These are phyloP conservation scores for Alternaria incomplexa DNA, from an alignment of 2,329 filamentous ascomycete species.

Conservation along the genomic window DNA sequence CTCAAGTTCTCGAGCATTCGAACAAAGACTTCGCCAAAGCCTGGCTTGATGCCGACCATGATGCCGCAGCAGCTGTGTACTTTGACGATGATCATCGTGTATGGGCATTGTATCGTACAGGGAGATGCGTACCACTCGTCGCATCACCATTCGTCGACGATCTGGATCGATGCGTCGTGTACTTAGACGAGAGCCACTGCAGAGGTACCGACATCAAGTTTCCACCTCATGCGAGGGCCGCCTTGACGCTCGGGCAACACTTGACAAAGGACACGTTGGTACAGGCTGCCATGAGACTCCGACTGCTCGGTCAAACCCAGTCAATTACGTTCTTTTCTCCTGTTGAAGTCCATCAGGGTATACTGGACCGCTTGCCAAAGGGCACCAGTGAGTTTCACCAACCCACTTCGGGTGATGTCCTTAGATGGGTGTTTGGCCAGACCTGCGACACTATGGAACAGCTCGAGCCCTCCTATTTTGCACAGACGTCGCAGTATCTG, in stretches of 20 bases:
- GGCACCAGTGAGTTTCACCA: not conserved
- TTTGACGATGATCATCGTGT: constrained; percentile 58
- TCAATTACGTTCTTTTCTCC: constrained; percentile 62
- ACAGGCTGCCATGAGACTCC: constrained; percentile 71
- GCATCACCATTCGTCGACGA: constrained; percentile 62
- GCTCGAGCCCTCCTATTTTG: constrained; percentile 62
- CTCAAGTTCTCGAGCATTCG: constrained; percentile 67
- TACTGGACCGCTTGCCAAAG: constrained; percentile 49
- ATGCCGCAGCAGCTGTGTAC: constrained; percentile 59
- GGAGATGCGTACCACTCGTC: constrained; percentile 53
- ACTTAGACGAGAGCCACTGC: constrained; percentile 67
- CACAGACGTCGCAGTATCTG: constrained; percentile 68
- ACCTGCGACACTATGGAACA: constrained; percentile 67
- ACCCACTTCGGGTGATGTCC: constrained; percentile 59
- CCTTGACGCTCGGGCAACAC: constrained; percentile 62
- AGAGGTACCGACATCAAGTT: constrained; percentile 67
- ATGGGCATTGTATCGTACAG: constrained; percentile 52
- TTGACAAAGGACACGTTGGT: constrained; percentile 68
- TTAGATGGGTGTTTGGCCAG: constrained; percentile 69
- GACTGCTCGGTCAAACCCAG: constrained; percentile 64
- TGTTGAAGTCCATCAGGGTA: constrained; percentile 67
- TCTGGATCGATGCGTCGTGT: constrained; percentile 61
- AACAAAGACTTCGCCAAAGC: constrained; percentile 57
- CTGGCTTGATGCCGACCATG: constrained; percentile 59
- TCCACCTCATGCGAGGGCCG: constrained; percentile 55